Percentiles rank a stretch among this genome's conserved stretches.
Evolutionary conservation across 2,329 filamentous ascomycete genomes (phyloP).

Genomic region (Simplicillium aogashimaense): DNA sequence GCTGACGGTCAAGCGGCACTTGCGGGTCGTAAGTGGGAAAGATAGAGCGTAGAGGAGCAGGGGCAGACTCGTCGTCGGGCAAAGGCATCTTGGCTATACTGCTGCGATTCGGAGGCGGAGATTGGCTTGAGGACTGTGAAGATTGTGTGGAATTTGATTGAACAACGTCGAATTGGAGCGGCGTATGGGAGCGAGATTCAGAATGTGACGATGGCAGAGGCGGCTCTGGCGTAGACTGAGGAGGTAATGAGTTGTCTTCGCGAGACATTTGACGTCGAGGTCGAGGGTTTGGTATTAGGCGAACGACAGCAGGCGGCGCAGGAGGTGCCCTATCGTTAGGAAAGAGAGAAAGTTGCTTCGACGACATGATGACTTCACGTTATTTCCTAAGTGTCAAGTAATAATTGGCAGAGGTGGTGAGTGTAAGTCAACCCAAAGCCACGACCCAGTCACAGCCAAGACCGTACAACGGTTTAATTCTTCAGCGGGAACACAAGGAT

Average conservation of each 20-base stretch:
- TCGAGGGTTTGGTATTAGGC: slow-evolving; percentile 30
- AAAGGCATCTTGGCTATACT: slow-evolving; percentile 48
- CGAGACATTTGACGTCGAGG: slow-evolving; percentile 25
- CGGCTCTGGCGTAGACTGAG: slow-evolving; percentile 12
- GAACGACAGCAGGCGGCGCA: slow-evolving; percentile 17
- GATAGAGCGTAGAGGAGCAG: slow-evolving; percentile 52
- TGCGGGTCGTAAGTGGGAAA: slow-evolving; percentile 67
- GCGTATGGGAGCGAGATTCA: slow-evolving; percentile 19
- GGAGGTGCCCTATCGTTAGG: slow-evolving; percentile 33
- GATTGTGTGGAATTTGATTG: background rate
- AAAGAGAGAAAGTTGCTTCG: slow-evolving; percentile 42
- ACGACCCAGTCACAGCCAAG: too few species aligned
- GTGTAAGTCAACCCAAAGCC: background rate
- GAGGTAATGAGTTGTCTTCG: slow-evolving; percentile 24
- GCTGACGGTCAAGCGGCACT: slow-evolving; percentile 55
- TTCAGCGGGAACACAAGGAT: background rate
- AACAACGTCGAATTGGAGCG: slow-evolving; percentile 19
- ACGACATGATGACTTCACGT: slow-evolving; percentile 28
- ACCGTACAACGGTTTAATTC: background rate
- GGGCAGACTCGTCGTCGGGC: slow-evolving; percentile 24
- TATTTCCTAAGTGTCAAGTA: slow-evolving; percentile 19
- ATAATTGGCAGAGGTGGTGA: slow-evolving; percentile 8
- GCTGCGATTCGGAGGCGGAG: slow-evolving; percentile 17
- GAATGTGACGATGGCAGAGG: slow-evolving; percentile 7
- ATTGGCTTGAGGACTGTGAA: background rate